phyloP scores from a whole-genome alignment of 805 yeast genomes.

The Nakazawaea anatomiae region DNA sequence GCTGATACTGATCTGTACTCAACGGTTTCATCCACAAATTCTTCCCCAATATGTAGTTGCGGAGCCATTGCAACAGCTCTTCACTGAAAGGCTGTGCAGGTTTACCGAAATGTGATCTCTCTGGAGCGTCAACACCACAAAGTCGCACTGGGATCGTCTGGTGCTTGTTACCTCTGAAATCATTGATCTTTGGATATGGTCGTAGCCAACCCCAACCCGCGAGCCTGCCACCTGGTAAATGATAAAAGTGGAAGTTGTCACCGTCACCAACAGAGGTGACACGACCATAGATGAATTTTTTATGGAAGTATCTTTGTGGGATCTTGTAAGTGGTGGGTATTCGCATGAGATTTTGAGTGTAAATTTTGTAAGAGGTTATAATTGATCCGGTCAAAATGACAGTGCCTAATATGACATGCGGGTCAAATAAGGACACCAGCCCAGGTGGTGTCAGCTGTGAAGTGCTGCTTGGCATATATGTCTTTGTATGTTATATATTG shows the following conservation, averaged over 20 bases:
- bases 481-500: too few relatives aligned
- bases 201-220: constrained; percentile 96
- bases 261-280: constrained; percentile 95
- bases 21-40: constrained; percentile 73
- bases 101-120: constrained; percentile 88
- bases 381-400: constrained; percentile 26
- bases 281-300: constrained; percentile 51
- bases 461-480: background rate
- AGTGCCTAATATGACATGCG: constrained; percentile 6
- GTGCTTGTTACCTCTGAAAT: constrained; percentile 40
- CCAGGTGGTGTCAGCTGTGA: background rate
- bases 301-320: constrained; percentile 40
- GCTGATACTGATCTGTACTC: constrained; percentile 78
- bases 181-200: constrained; percentile 48
- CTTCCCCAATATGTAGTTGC: constrained; percentile 57
- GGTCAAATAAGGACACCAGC: constrained; percentile 1
- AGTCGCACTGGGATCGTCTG: constrained; percentile 76
- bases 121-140: constrained; percentile 97
- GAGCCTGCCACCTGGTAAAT: constrained; percentile 84
- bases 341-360: constrained; percentile 41
- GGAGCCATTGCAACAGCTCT: constrained; percentile 79
- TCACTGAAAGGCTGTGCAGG: constrained; percentile 85
- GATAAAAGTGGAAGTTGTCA: constrained; percentile 88
- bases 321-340: constrained; percentile 43
- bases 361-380: constrained; percentile 37